Conservation (phyloP, 2,329 filamentous ascomycete genomes). For the Exophiala mesophila region DNA sequence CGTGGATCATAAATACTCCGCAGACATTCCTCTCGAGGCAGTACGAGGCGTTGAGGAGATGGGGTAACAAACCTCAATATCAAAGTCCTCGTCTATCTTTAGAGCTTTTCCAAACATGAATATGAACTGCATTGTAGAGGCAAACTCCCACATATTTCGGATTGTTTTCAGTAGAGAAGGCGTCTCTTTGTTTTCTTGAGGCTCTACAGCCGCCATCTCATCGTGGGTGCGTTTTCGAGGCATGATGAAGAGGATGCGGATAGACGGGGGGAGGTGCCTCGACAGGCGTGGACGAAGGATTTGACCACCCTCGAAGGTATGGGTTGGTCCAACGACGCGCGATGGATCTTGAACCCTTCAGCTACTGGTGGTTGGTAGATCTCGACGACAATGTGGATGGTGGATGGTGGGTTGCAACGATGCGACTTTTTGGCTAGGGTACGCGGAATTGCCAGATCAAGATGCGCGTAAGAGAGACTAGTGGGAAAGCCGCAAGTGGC, state of each 20-base stretch:
- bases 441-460: constrained; percentile 4
- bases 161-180: constrained; percentile 58
- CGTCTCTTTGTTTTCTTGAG: constrained; percentile 38
- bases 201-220: constrained; percentile 50
- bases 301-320: background rate
- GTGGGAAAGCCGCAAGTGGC: background rate
- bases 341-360: too few relatives aligned
- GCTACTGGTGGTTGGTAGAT: constrained; percentile 10
- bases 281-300: background rate
- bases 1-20: constrained; percentile 19
- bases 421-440: constrained; percentile 5
- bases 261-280: background rate
- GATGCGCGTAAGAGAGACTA: constrained; percentile 2
- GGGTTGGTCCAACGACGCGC: background rate
- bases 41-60: background rate
- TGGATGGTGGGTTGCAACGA: background rate
- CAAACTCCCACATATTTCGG: constrained; percentile 93
- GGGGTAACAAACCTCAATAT: constrained; percentile 68
- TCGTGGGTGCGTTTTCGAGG: constrained; percentile 53
- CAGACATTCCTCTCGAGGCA: constrained; percentile 1
- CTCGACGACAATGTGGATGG: background rate
- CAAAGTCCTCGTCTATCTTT: constrained; percentile 83
- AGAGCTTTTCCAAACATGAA: constrained; percentile 82
- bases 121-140: constrained; percentile 89
- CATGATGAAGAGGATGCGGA: constrained; percentile 18